Evolutionary conservation across 1,139 yeast species (phyloP).

Genomic region (Spathaspora jeffriesii): DNA sequence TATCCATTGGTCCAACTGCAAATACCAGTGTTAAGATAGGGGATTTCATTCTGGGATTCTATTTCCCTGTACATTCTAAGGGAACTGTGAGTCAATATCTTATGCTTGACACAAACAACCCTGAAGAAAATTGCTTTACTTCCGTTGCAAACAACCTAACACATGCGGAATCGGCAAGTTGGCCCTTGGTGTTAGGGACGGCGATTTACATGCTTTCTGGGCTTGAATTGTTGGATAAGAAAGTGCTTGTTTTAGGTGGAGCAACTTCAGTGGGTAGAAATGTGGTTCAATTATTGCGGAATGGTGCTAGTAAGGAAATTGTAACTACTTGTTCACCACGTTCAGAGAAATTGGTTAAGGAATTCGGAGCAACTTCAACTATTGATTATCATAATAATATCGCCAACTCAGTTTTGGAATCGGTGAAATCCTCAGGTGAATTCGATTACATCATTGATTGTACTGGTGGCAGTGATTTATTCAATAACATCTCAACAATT

Average conservation of each 20-base stretch:
- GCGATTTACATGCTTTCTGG: slow-evolving; percentile 46
- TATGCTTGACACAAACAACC: slow-evolving; percentile 27
- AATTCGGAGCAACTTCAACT: slow-evolving; percentile 51
- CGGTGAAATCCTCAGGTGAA: slow-evolving; percentile 18
- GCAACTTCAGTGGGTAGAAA: slow-evolving; percentile 72
- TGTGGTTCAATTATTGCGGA: slow-evolving; percentile 58
- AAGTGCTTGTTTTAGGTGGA: slow-evolving; percentile 68
- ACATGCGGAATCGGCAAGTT: slow-evolving; percentile 57
- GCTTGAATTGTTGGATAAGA: slow-evolving; percentile 12
- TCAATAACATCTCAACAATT: slow-evolving; percentile 22
- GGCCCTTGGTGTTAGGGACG: slow-evolving; percentile 59
- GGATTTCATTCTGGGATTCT: slow-evolving; percentile 65
- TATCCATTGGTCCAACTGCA: slow-evolving; percentile 48
- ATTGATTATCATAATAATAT: slow-evolving; percentile 46
- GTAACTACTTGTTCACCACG: slow-evolving; percentile 38
- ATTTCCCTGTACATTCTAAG: slow-evolving; percentile 39
- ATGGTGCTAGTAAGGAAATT: slow-evolving; percentile 44
- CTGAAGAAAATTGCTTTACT: slow-evolving; percentile 38
- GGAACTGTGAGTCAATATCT: slow-evolving; percentile 53
- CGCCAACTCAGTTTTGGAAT: slow-evolving; percentile 23
- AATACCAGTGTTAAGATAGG: slow-evolving; percentile 46
- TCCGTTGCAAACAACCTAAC: slow-evolving; percentile 49
- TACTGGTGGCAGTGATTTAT: slow-evolving; percentile 27
- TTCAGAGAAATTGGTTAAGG: slow-evolving; percentile 39
- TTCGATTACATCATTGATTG: slow-evolving; percentile 36